Base-by-base conservation (phyloP, 2,329 filamentous ascomycete genomes). In the Diplodia sapinea region DNA sequence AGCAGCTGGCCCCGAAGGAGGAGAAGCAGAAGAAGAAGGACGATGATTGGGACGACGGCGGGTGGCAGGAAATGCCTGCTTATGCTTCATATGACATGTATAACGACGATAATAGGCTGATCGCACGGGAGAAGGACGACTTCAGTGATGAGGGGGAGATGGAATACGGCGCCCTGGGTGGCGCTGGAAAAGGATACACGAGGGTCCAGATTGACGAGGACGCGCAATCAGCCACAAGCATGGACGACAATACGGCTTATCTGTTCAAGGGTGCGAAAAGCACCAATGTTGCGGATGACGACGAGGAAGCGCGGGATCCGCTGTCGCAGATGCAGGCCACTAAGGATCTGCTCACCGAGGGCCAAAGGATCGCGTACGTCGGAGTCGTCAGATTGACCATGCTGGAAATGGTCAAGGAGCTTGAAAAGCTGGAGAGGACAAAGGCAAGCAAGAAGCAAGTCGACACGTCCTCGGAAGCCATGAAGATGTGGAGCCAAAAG, bases 171-270 rank as follows among this genome's bases (percentile, higher is more conserved):
- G 90, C 90, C 15, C 85, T 97, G 0, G 94, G 94, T 29, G 94
- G 94, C 33, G 94, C 94, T 9, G 93, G 93, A 49, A 97, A 93
- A 79, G 95, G 95, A 4, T 99, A 99, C 78, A 99, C 95, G 0
- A 87, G 93, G 59, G 93, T 99, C n/a, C 87, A 96, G 70, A 86
- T 97, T 73, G 95, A 99, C 73, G 95, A 99, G 71, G 95, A 99
- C 79, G 94, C 90, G 15, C 88, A 96, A 77, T 97, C 94, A 33
- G 91, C 91, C 59, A 99, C 93, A 3, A 98, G 94, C 80, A 88
- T 99, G 88, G 95, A 99, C 76, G 95, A 99, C 68, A 94, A 98
- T 74, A 99, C 95, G 0, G 89, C 93, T 67, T 99, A 99, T 77
- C 85, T 99, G 3, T 99, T 99, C 83, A 80, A 84, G 81, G 73